These are phyloP conservation scores for Penicillium egyptiacum DNA, from an alignment of 495 filamentous ascomycete genomes.

Conservation along the genomic window DNA sequence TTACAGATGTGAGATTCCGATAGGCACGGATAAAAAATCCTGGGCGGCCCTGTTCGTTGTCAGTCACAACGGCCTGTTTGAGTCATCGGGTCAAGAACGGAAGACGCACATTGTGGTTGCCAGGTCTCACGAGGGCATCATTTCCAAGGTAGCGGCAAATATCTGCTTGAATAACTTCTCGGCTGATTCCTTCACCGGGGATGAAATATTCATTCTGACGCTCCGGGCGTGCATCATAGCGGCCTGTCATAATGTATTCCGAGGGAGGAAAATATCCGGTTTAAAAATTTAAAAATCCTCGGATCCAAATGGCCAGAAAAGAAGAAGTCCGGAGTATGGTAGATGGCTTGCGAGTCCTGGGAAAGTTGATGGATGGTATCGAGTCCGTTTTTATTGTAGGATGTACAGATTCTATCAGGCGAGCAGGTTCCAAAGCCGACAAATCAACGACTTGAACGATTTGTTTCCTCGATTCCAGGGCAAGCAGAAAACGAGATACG, in stretches of 20 bases:
- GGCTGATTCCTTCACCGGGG: conserved; percentile 83
- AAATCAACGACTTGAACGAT: conserved; percentile 25
- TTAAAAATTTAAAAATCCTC: conserved; percentile 35
- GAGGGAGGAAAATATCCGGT: conserved; percentile 30
- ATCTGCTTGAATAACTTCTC: conserved; percentile 92
- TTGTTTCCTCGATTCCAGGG: conserved; percentile 17
- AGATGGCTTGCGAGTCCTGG: conserved; percentile 15
- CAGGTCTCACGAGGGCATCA: conserved; percentile 86
- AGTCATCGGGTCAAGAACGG: conserved; percentile 14
- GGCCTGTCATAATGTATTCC: conserved; percentile 47
- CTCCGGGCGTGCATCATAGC: conserved; percentile 40
- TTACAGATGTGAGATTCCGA: conserved; percentile 81
- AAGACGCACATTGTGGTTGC: conserved; percentile 71
- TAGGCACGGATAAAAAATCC: conserved; percentile 89
- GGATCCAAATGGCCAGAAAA: conserved; percentile 39
- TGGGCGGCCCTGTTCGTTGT: conserved; percentile 58
- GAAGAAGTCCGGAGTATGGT: conserved; percentile 20
- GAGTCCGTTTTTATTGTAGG: conserved; percentile 27
- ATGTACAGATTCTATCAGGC: conserved; percentile 33
- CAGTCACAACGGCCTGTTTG: conserved; percentile 27
- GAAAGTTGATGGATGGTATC: conserved; percentile 16
- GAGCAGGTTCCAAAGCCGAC: conserved; percentile 19
- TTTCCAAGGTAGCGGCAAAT: conserved; percentile 92
- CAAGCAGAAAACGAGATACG: conserved; percentile 17
- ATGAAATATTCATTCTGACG: conserved; percentile 85